phyloP scores from a whole-genome alignment of 176 grass and related monocot genomes.

The Puya raimondii region DNA sequence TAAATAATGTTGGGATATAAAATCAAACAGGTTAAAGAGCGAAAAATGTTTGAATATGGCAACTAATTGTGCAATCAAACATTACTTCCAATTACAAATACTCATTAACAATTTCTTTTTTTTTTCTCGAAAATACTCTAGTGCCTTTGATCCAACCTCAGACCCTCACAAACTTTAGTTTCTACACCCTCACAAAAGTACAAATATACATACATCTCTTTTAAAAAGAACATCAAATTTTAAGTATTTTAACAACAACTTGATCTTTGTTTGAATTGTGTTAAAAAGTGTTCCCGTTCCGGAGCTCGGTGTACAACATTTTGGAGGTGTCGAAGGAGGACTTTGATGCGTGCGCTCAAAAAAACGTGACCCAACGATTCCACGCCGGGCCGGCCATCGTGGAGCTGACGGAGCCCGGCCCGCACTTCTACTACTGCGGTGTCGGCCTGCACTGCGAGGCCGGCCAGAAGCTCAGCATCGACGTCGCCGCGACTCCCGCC shows the following conservation, averaged over 20 bases:
- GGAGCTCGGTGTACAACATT: constrained; percentile 6
- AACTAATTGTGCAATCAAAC: no score
- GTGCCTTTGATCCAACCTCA: no score
- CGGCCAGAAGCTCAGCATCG: constrained; percentile 6
- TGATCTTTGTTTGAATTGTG: background rate
- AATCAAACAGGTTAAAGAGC: no score
- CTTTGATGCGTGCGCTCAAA: background rate
- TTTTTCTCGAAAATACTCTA: no score
- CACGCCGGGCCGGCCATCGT: constrained; percentile 15
- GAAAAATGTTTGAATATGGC: no score
- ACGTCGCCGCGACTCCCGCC: constrained; percentile 5
- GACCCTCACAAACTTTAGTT: no score
- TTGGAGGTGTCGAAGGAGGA: background rate
- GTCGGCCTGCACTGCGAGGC: constrained; percentile 10
- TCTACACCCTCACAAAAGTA: no score
- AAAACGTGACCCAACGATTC: background rate
- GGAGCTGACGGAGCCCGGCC: constrained; percentile 2
- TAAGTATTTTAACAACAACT: background rate
- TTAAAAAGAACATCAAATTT: no score
- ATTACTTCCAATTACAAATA: no score
- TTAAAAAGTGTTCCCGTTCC: constrained; percentile 14
- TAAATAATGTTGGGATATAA: no score
- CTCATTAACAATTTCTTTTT: no score
- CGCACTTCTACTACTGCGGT: constrained; percentile 10
- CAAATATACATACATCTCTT: no score